These are phyloP conservation scores for Phytophthora podocarpi DNA, from an alignment of 352 stramenopile genomes.

Conservation along the genomic window DNA sequence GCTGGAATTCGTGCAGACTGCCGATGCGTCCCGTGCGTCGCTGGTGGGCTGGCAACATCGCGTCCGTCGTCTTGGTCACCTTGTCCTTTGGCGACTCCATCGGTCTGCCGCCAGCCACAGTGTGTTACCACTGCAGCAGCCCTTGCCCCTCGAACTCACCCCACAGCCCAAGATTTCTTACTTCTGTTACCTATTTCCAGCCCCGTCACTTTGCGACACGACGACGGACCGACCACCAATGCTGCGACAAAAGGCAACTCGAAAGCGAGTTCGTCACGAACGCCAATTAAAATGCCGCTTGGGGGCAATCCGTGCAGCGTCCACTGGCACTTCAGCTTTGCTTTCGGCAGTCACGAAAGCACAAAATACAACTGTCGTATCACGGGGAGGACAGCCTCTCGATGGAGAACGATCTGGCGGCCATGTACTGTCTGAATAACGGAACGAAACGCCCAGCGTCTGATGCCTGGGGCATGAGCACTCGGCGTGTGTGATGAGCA, in stretches of 20 bases:
- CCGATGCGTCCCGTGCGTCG: slow-evolving; percentile 72
- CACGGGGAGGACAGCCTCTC: no score
- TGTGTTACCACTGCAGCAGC: slow-evolving; percentile 4
- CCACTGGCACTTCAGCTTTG: no score
- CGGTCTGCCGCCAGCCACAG: not conserved
- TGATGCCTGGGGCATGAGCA: no score
- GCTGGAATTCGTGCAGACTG: slow-evolving; percentile 86
- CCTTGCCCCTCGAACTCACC: slow-evolving; percentile 24
- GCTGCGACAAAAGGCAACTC: slow-evolving; percentile 19
- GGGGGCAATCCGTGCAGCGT: no score
- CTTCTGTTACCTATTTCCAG: slow-evolving; percentile 33
- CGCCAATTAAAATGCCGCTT: no score
- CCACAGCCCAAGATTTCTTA: slow-evolving; percentile 12
- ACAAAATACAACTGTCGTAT: no score
- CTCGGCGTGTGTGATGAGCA: no score
- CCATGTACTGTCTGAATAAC: slow-evolving; percentile 1
- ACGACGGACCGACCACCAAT: slow-evolving; percentile 6
- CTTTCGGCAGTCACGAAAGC: no score
- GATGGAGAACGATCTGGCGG: no score
- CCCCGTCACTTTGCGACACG: slow-evolving; percentile 17
- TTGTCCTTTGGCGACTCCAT: slow-evolving; percentile 27
- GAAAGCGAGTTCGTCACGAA: no score
- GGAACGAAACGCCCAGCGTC: not conserved
- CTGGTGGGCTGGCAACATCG: slow-evolving; percentile 64
- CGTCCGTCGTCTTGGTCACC: slow-evolving; percentile 1